phyloP scores from a whole-genome alignment of 2,329 filamentous ascomycete species.

The Diplodia sapinea region DNA sequence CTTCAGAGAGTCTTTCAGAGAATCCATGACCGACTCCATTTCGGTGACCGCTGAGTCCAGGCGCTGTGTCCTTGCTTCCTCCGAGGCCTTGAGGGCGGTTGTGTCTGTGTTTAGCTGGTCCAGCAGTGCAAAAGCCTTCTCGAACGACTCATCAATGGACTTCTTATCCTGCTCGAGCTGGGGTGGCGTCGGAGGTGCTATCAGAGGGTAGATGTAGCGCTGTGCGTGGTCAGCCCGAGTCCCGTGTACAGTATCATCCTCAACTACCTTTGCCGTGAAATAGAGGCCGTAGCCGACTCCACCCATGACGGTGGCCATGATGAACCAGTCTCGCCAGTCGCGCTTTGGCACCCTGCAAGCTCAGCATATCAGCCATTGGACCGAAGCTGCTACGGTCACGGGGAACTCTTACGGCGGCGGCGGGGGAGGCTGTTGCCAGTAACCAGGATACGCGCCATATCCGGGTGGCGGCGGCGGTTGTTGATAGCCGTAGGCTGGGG shows the following conservation, averaged over 20 bases:
- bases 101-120: conserved; percentile 94
- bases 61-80: conserved; percentile 81
- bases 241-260: conserved; percentile 16
- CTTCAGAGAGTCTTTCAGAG: conserved; percentile 80
- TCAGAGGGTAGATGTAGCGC: conserved; percentile 89
- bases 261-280: conserved; percentile 75
- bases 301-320: conserved; percentile 95
- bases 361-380: conserved; percentile 1
- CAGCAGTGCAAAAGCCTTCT: conserved; percentile 86
- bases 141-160: conserved; percentile 89
- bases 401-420: conserved; percentile 57
- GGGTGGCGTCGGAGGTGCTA: conserved; percentile 90
- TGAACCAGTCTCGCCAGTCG: conserved; percentile 99
- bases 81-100: conserved; percentile 81
- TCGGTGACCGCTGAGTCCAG: conserved; percentile 82
- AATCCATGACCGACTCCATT: conserved; percentile 79
- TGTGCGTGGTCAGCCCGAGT: conserved; percentile 45
- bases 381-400: neutral
- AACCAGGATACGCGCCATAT: conserved; percentile 61
- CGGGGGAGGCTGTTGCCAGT: conserved; percentile 58
- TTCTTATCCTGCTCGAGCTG: conserved; percentile 95
- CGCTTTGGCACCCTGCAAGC: conserved; percentile 65
- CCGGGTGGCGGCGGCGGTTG: conserved; percentile 48
- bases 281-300: conserved; percentile 90
- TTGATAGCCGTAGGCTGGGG: conserved; percentile 52